A percentile compares a stretch with the other conserved stretches of the same genome.
phyloP scores from a whole-genome alignment of 2,329 filamentous ascomycete genomes.

The Kalaharituber pfeilii region DNA sequence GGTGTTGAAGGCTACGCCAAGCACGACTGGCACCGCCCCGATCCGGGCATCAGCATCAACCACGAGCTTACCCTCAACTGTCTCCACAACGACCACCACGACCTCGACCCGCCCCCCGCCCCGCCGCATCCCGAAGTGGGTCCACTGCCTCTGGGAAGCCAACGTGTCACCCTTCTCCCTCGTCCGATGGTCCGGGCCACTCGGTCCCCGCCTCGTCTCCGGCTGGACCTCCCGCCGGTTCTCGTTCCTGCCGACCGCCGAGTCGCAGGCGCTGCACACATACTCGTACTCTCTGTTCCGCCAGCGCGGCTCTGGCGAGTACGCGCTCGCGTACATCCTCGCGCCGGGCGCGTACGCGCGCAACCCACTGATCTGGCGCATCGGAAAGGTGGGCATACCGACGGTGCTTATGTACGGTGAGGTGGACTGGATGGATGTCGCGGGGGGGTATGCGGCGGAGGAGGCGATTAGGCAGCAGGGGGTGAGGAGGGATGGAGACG shows the following conservation, averaged over 20 bases:
- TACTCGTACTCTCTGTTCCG: constrained; percentile 92
- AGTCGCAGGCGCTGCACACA: constrained; percentile 71
- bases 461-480: constrained; percentile 50
- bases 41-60: no score
- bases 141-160: constrained; percentile 88
- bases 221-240: constrained; percentile 91
- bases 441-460: constrained; percentile 62
- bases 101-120: constrained; percentile 31
- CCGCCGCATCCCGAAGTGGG: constrained; percentile 60
- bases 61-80: constrained; percentile 19
- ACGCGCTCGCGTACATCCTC: constrained; percentile 78
- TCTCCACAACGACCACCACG: constrained; percentile 25
- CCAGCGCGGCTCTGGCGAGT: constrained; percentile 82
- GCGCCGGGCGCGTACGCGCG: constrained; percentile 87
- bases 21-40: background rate
- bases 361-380: constrained; percentile 68
- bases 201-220: constrained; percentile 80
- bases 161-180: constrained; percentile 92
- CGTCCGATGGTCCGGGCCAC: constrained; percentile 68
- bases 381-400: constrained; percentile 46
- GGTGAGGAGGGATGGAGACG: background rate
- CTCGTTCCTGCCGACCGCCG: constrained; percentile 62
- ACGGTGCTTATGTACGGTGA: constrained; percentile 93
- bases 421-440: constrained; percentile 96
- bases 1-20: constrained; percentile 1